Evolutionary conservation across 192 early-diverging fungal species (phyloP).

Genomic region (Coemansia sp.): DNA sequence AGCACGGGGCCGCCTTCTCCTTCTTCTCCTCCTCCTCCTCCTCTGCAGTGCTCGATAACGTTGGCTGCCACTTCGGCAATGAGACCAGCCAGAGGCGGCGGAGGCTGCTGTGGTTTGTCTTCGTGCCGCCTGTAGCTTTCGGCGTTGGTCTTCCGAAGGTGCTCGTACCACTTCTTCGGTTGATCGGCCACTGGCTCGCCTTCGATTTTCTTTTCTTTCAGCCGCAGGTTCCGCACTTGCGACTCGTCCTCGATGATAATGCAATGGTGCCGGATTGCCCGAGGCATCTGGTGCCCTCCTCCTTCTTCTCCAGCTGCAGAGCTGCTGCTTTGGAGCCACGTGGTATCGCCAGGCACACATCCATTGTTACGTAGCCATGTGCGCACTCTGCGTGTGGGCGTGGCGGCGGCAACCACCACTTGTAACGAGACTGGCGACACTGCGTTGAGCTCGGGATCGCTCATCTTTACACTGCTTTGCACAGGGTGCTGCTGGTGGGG

Average conservation of each 20-base stretch:
- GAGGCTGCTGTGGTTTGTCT: background rate
- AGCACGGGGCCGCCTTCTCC: conserved; percentile 13
- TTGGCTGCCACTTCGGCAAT: conserved; percentile 43
- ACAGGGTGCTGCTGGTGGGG: background rate
- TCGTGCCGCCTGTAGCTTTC: too few species aligned
- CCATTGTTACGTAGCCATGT: conserved; percentile 29
- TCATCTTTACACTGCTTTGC: background rate
- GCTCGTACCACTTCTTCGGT: too few species aligned
- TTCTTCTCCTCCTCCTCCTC: background rate
- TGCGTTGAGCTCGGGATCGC: background rate
- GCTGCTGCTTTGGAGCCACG: background rate
- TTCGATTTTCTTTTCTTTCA: background rate
- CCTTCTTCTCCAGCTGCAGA: background rate
- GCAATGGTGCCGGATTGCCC: conserved; percentile 28
- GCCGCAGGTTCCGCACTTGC: conserved; percentile 33
- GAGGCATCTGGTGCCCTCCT: background rate
- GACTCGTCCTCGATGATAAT: conserved; percentile 35
- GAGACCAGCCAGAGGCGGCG: background rate
- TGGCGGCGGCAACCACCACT: conserved; percentile 32
- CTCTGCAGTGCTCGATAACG: conserved; percentile 14
- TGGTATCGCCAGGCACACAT: conserved; percentile 17
- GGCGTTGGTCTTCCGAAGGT: too few species aligned
- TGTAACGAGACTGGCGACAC: conserved; percentile 23
- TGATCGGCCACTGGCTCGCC: too few species aligned
- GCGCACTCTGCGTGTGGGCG: conserved; percentile 19